phyloP scores from a whole-genome alignment of 2,329 filamentous ascomycete genomes.

The Penicillium sp. region DNA sequence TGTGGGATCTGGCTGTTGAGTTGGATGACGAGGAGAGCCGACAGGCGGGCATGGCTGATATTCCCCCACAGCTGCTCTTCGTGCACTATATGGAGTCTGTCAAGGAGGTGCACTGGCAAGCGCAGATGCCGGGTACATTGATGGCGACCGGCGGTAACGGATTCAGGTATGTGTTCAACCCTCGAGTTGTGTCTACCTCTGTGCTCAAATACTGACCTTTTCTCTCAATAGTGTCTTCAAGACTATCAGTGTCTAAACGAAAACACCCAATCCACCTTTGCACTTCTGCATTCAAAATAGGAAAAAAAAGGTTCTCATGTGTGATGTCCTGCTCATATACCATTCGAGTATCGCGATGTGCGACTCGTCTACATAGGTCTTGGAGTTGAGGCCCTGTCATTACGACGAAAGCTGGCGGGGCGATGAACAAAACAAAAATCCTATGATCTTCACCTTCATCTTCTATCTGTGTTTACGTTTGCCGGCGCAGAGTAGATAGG shows the following conservation, averaged over 20 bases:
- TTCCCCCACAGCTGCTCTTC: conserved; percentile 92
- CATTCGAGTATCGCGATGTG: conserved; percentile 23
- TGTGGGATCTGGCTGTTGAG: conserved; percentile 97
- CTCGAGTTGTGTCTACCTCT: background rate
- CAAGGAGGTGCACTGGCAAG: conserved; percentile 97
- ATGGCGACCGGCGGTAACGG: conserved; percentile 86
- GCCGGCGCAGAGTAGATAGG: conserved; percentile 4
- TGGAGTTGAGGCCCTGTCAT: conserved; percentile 20
- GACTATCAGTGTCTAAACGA: conserved; percentile 72
- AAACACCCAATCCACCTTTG: background rate
- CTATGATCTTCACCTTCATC: background rate
- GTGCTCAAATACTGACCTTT: conserved; percentile 20
- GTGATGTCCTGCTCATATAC: conserved; percentile 33
- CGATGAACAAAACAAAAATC: conserved; percentile 18
- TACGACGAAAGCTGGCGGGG: conserved; percentile 9
- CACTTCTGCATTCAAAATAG: background rate
- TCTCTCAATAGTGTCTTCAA: conserved; percentile 66
- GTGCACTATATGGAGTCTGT: conserved; percentile 94
- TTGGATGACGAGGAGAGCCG: conserved; percentile 95
- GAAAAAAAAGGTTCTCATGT: conserved; percentile 23
- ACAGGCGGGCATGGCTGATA: conserved; percentile 82
- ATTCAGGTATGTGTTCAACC: conserved; percentile 61
- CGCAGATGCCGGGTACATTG: conserved; percentile 86
- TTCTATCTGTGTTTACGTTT: background rate
- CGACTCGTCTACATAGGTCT: conserved; percentile 23